Conservation (phyloP, 306 rosid genomes). For the Rosa chinensis region DNA sequence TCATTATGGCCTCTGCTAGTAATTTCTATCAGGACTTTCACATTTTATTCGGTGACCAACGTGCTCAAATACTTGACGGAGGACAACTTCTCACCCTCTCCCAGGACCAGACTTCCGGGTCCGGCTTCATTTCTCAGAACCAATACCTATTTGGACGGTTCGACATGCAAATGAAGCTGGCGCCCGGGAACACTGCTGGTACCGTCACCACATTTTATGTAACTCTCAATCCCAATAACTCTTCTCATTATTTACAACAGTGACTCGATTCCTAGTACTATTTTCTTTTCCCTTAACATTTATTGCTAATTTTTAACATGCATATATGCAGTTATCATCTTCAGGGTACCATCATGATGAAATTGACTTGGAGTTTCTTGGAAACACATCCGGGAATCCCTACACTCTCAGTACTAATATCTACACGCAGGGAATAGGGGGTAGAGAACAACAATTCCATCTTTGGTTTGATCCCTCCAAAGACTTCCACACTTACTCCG, state of each 20-base stretch:
- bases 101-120: conserved; percentile 61
- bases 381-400: conserved; percentile 44
- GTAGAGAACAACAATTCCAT: conserved; percentile 40
- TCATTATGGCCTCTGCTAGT: conserved; percentile 32
- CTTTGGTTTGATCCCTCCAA: conserved; percentile 52
- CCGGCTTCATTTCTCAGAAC: conserved; percentile 62
- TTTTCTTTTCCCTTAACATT: background rate
- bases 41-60: conserved; percentile 55
- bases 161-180: conserved; percentile 70
- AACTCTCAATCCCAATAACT: background rate
- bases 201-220: conserved; percentile 82
- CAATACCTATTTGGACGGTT: conserved; percentile 61
- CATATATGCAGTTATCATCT: conserved; percentile 61
- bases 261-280: background rate
- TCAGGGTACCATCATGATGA: conserved; percentile 43
- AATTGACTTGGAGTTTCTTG: conserved; percentile 48
- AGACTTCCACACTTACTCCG: conserved; percentile 43
- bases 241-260: background rate
- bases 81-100: conserved; percentile 72
- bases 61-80: conserved; percentile 47
- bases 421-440: conserved; percentile 35
- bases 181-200: conserved; percentile 81
- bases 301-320: background rate
- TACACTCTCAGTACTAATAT: conserved; percentile 42
- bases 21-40: conserved; percentile 57